Base-by-base conservation (phyloP, 2,329 filamentous ascomycete species). In the Cladorrhinum sp. region DNA sequence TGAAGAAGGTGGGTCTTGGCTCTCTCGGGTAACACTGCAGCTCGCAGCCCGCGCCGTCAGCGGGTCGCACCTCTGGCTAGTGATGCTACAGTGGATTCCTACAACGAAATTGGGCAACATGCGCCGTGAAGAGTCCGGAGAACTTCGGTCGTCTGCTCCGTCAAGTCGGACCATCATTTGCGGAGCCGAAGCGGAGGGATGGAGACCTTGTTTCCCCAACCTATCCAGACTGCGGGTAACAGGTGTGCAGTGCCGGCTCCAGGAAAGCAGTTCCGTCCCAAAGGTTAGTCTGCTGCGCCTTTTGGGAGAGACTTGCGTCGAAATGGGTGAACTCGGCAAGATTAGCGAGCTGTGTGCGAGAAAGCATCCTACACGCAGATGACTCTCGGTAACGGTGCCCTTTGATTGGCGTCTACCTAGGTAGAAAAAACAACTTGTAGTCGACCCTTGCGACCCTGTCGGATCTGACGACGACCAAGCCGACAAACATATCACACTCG, bases 31-130 rank as follows among this genome's bases (percentile, higher is more conserved):
- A 46, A 53, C 60, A 57, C 52, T 61, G 58, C 60, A 57, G 58
- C 33, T 64, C 58, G 58, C 60, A 57, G 58, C 33, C 62, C 58
- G 60, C 60, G 55, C 58, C 51, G 54, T 28, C 51, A 59, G 57
- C 57, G 55, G 55, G 60, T 59, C 39, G 54, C 60, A 62, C 49
- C 33, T 64, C 30, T 58, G 55, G 10, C 42, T 60, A 58, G 62
- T 33, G 57, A 52, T 59, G 46, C 60, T 24, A 55, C 51, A 51
- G 30, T 39, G 33, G 24, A 18, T 46, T 30, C 48, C 49, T 54
- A 60, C 55, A 59, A 53, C 63, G 36, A 42, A 26, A 59, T 65
- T 54, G 30, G 61, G 55, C 48, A 59, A 49, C 57, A 39, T 39
- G 36, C 21, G 48, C 62, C 59, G 56, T 46, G 56, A 39, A 14